phyloP scores from a whole-genome alignment of 2,329 filamentous ascomycete species.

The Remersonia thermophila region DNA sequence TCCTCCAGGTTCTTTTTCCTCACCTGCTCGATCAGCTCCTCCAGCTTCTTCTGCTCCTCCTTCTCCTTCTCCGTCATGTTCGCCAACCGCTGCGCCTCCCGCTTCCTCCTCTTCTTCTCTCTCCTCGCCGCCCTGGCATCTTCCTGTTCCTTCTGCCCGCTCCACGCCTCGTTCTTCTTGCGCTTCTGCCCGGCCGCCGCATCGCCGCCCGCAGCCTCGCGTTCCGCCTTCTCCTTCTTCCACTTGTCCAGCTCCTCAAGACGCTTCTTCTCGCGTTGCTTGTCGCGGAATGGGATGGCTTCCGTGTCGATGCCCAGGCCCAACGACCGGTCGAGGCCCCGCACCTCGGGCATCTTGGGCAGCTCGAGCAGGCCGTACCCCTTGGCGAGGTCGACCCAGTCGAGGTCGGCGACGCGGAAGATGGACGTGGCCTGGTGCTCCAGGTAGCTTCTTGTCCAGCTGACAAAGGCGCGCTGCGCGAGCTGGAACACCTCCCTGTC shows the following conservation, averaged over 20 bases:
- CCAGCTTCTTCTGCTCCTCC: constrained; percentile 48
- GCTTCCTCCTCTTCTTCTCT: constrained; percentile 25
- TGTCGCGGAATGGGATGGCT: constrained; percentile 59
- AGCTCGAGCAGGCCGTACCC: constrained; percentile 80
- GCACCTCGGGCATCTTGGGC: constrained; percentile 87
- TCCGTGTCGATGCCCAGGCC: constrained; percentile 56
- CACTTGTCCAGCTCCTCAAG: constrained; percentile 41
- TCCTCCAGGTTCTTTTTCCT: constrained; percentile 40
- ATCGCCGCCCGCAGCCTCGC: constrained; percentile 24
- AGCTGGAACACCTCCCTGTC: constrained; percentile 71
- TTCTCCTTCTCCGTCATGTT: constrained; percentile 62
- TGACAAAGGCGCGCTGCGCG: constrained; percentile 82
- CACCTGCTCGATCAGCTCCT: constrained; percentile 53
- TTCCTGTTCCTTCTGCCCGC: constrained; percentile 54
- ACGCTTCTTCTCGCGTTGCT: constrained; percentile 54
- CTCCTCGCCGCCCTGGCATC: constrained; percentile 38
- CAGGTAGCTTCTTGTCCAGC: constrained; percentile 82
- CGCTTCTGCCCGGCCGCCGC: constrained; percentile 37
- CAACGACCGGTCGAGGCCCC: constrained; percentile 48
- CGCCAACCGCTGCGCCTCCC: constrained; percentile 49
- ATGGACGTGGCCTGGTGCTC: constrained; percentile 88
- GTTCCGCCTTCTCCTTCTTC: constrained; percentile 28
- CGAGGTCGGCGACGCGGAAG: constrained; percentile 67
- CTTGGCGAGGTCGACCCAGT: constrained; percentile 70
- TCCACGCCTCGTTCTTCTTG: constrained; percentile 59